These are phyloP conservation scores for Dothideomycetes sp. DNA, from an alignment of 2,329 filamentous ascomycete genomes.

Conservation along the genomic window DNA sequence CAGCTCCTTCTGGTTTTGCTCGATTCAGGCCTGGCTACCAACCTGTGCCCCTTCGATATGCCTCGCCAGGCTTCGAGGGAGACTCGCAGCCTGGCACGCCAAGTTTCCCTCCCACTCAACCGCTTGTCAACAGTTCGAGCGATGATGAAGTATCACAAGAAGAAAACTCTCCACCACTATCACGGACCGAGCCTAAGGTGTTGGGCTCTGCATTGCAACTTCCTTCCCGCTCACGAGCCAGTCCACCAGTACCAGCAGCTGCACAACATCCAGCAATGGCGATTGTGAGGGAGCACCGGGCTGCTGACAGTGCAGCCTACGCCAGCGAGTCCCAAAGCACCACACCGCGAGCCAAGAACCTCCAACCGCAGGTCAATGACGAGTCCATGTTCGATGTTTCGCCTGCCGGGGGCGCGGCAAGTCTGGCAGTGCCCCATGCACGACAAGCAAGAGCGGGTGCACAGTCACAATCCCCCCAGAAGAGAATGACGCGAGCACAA, in stretches of 20 bases:
- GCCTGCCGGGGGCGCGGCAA: constrained; percentile 20
- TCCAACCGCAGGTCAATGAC: constrained; percentile 3
- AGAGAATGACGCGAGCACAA: constrained; percentile 82
- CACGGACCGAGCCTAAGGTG: neutral
- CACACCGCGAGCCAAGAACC: constrained; percentile 14
- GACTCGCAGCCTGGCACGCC: constrained; percentile 8
- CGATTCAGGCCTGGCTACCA: constrained; percentile 11
- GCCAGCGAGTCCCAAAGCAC: constrained; percentile 13
- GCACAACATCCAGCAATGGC: constrained; percentile 3
- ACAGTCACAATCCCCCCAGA: constrained; percentile 26
- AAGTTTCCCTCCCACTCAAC: constrained; percentile 5
- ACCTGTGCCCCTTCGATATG: constrained; percentile 9
- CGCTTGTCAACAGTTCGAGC: constrained; percentile 6
- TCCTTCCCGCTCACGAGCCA: neutral
- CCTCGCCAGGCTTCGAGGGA: constrained; percentile 7
- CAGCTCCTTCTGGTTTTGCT: constrained; percentile 7
- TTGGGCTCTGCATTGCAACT: neutral
- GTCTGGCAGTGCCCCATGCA: constrained; percentile 17
- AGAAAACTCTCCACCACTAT: neutral
- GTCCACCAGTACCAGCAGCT: neutral
- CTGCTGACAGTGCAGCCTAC: constrained; percentile 12
- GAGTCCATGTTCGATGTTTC: constrained; percentile 21
- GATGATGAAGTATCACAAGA: constrained; percentile 3
- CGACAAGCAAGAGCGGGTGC: neutral
- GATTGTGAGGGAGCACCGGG: constrained; percentile 8